Base-by-base conservation (phyloP, 2,329 filamentous ascomycete genomes). In the Coniochaeta prunicola region DNA sequence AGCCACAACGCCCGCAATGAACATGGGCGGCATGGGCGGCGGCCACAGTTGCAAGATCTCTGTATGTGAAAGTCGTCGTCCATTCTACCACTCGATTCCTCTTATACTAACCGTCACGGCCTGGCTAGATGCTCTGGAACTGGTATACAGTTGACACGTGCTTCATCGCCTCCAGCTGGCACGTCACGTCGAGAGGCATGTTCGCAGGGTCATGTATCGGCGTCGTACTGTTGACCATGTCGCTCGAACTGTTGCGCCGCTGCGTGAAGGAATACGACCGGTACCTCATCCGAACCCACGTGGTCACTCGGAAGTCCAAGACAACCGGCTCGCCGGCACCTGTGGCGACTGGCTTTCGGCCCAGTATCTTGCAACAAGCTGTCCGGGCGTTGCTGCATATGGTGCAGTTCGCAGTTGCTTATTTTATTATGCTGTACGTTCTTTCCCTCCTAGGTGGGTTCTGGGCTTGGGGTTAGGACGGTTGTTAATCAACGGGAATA, bases 151-250 rank as follows among this genome's bases (percentile, higher is more conserved):
- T 89, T 68, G 85, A 89, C 69, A 74, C 86, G 21, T 91, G 86
- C 73, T 93, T 94, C 79, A 80, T 94, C 67, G 75, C 87, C 26
- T 65, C 70, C 8, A 77, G 80, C 24, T 94, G 90, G 90, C 85
- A 85, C 67, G 82, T 93, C 70, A 86, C 76, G 17, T 87, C 86
- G 26, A 74, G 72, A 2, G 86, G 81, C 70, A 88, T 88, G 80
- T 93, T 96, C 69, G 90, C 88, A 54, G 90, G 87, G 24, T 89
- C 86, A 57, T 94, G 90, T 74, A 87, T 96, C 67, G 90, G 88
- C 61, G 85, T 91, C 36, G 77, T 91, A 61, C 75, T 87, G n/a
- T 84, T 96, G 57, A 88, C 89, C 64, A 80, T 93, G 57, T 67
- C 74, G 6, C 86, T 94, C 64, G 90, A 94, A 68, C 76, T 86